Conservation (phyloP, 495 filamentous ascomycete genomes). For the Xylaria flabelliformis region DNA sequence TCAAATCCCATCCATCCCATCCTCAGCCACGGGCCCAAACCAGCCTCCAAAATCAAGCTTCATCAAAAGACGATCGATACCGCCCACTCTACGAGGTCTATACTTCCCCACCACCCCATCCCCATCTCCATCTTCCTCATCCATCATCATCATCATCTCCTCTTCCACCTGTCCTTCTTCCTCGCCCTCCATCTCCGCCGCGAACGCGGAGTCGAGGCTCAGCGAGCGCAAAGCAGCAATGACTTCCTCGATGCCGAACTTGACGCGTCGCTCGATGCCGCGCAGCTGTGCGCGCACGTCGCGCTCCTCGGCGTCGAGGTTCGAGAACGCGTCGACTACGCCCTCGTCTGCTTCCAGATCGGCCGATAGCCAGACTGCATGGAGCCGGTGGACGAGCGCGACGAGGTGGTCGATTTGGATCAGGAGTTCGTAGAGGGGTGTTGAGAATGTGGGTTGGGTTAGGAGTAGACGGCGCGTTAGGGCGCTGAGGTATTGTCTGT, state of each 20-base stretch:
- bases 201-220: slow-evolving; percentile 37
- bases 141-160: slow-evolving; percentile 7
- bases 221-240: slow-evolving; percentile 56
- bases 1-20: slow-evolving; percentile 29
- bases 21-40: slow-evolving; percentile 40
- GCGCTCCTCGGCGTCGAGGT: slow-evolving; percentile 71
- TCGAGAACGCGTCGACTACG: slow-evolving; percentile 73
- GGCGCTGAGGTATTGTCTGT: slow-evolving; percentile 73
- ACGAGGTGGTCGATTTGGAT: slow-evolving; percentile 77
- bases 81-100: slow-evolving; percentile 68
- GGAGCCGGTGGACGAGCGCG: slow-evolving; percentile 72
- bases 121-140: too few relatives aligned
- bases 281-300: slow-evolving; percentile 66
- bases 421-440: slow-evolving; percentile 71
- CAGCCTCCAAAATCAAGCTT: slow-evolving; percentile 75
- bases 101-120: slow-evolving; percentile 55
- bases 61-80: slow-evolving; percentile 83
- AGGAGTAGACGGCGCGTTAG: slow-evolving; percentile 74
- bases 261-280: slow-evolving; percentile 58
- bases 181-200: slow-evolving; percentile 38
- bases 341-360: slow-evolving; percentile 82
- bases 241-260: slow-evolving; percentile 66
- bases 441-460: slow-evolving; percentile 70
- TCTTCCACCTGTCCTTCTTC: slow-evolving; percentile 16
- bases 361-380: slow-evolving; percentile 71